Evolutionary conservation across 305 asterid genomes (phyloP), one percentile per base, ranked within the genome.

Genomic region (Ilex paraguariensis): DNA sequence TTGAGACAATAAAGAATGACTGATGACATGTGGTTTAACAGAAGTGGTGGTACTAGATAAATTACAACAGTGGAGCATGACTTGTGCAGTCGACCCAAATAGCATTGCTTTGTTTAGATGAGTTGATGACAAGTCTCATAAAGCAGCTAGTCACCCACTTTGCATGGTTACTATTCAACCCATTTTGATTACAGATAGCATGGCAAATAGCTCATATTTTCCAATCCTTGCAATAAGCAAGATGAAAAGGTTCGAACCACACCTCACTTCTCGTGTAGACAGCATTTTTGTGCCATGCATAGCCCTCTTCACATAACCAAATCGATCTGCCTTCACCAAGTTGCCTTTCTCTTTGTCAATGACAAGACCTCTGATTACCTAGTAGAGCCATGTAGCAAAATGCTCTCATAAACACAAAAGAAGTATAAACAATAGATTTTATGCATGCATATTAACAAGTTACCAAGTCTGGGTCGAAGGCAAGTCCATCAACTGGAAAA

Each of bases 341-440:
- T 90, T 90, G 60, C 97, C 97, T 71, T 80, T 90, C 69, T 87
- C 95, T 75, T 90, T 90, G 71, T 90, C 97, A 56, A 90, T 90
- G 52, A 90, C 97, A 55, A 90, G 88, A 62, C 97, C 97, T 74
- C 95, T 79, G 62, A 90, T 90, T 70, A 90, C 97, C 97, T 90
- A 71, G 63, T 59, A 63, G 70, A 44, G 42, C 40, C 60, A 66
- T n/a, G 66, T 59, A 73, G 62, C 57, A 61, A 32, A 49, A 70
- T 59, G 67, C 62, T 53, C 52, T 15, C 50, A 36, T 48, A 67
- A 57, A 64, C n/a, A 44, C 32, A 17, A n/a, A 77, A 53, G 0
- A 36, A 60, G 55, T 45, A 56, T n/a, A 53, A 13, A 44, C 40
- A 45, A 51, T 5, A 56, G 10, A 32, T 30, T 36, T 36, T 36